Conservation (phyloP, 768 basidiomycete species). For the Lactifluus subvellereus region DNA sequence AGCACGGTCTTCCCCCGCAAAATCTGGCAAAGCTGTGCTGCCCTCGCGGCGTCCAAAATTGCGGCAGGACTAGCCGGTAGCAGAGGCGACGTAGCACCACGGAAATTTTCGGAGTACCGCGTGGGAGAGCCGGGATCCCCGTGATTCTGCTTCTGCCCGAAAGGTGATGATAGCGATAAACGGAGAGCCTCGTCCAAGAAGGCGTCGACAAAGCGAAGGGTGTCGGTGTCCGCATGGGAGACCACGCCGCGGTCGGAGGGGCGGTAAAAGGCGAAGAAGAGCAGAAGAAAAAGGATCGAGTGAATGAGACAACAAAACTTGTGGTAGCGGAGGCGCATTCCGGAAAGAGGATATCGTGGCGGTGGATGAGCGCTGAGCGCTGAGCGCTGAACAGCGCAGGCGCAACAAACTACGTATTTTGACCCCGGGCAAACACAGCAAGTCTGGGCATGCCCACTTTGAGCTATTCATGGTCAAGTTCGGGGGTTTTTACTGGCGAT, state of each 20-base stretch:
- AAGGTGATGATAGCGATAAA: neutral
- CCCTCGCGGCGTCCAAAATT: too few species aligned
- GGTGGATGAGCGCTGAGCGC: neutral
- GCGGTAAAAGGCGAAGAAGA: neutral
- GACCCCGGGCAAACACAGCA: too few species aligned
- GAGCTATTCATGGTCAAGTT: too few species aligned
- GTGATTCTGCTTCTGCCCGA: neutral
- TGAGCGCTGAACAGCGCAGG: too few species aligned
- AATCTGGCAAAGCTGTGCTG: neutral
- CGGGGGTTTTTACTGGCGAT: too few species aligned
- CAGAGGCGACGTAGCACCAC: neutral
- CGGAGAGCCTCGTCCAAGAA: slow-evolving; percentile 8
- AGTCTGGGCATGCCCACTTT: too few species aligned
- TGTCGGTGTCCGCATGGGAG: neutral
- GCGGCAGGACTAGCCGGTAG: neutral
- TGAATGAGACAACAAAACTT: neutral
- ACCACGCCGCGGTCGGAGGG: neutral
- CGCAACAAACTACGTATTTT: too few species aligned
- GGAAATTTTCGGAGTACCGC: neutral
- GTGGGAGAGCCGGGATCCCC: neutral
- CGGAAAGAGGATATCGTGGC: too few species aligned
- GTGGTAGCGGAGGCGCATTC: neutral
- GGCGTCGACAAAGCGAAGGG: neutral
- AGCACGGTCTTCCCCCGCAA: slow-evolving; percentile 8
- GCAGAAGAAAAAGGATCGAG: neutral